Evolutionary conservation across 2,329 filamentous ascomycete genomes (phyloP), one percentile per base, ranked within the genome.

Genomic region (Penicillium sclerotigenum): DNA sequence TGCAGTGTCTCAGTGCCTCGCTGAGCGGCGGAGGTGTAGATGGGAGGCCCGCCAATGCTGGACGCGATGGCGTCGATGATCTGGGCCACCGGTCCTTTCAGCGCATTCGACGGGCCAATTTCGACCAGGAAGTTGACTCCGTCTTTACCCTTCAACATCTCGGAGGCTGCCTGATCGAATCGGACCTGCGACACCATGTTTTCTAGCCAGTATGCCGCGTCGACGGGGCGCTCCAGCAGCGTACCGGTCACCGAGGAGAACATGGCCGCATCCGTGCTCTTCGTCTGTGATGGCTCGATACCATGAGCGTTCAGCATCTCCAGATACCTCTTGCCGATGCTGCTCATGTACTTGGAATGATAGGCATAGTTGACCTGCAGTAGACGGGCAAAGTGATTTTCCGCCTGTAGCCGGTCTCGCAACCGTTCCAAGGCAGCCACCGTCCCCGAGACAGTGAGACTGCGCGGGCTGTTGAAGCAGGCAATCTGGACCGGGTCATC

Each of bases 381-480:
- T 9, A 45, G 34, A 18, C 64, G 47, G 5, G 50, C 56, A 48
- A 67, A 67, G 9, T 58, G 42, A 13, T 55, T 51, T n/a, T 63
- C 58, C 29, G 56, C 47, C 20, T 67, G 61, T 7, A 72, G 33
- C 2, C 57, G n/a, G 1, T 47, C 36, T 45, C 65, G 57, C 16
- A 73, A 33, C 18, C 66, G 58, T 1, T 58, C 51, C 26, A 68
- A 57, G 4, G 37, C 63, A 3, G 43, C 14, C 1, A 16, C n/a
- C 18, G 59, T 48, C 3, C 66, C 66, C 16, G 62, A 65, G 7
- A 66, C n/a, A 4, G 66, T 67, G 31, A 65, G 48, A 29, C 57
- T 68, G 9, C 49, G 34, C 0, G 65, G 65, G 5, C 48, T 57
- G 47, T 68, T 68, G 42, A 59, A 34, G 46, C 62, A 65, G 8